phyloP scores from a whole-genome alignment of 768 basidiomycete genomes.

The Termitomyces sp. region DNA sequence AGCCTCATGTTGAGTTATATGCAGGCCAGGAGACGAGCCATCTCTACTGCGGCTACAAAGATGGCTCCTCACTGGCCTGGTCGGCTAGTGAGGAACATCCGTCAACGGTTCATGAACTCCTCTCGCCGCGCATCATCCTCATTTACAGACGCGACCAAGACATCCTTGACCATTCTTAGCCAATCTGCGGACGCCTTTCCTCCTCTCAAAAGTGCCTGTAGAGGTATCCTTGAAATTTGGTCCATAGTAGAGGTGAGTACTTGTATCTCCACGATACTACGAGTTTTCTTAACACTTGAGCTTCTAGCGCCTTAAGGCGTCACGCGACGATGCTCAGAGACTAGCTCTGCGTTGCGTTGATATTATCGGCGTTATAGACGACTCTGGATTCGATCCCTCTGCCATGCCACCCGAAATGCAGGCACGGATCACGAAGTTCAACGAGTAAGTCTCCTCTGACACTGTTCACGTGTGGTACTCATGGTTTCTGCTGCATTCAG shows the following conservation, averaged over 20 bases:
- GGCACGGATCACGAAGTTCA: background rate
- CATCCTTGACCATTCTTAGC: background rate
- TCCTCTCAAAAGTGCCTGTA: background rate
- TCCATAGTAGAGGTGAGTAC: conserved; percentile 1
- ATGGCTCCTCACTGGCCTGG: background rate
- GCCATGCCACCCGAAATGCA: background rate
- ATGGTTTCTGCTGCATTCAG: background rate
- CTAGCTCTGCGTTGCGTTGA: conserved; percentile 2
- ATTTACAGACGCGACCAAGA: background rate
- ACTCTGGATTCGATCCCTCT: background rate
- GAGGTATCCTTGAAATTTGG: conserved; percentile 5
- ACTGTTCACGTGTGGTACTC: no score
- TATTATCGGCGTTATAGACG: background rate
- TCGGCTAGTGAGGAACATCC: no score
- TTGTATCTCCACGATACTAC: background rate
- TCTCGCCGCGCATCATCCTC: background rate
- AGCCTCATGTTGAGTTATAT: background rate
- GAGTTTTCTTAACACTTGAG: background rate
- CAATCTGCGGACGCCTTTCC: conserved; percentile 2
- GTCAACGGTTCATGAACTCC: background rate
- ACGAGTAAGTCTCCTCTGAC: background rate
- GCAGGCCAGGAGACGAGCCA: background rate
- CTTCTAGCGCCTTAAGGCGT: background rate
- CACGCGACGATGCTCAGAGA: background rate
- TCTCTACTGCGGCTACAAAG: background rate